A percentile compares a stretch with the other conserved stretches of the same genome.
These are phyloP conservation scores for Lippia alba DNA, from an alignment of 305 asterid species.

Conservation along the genomic window DNA sequence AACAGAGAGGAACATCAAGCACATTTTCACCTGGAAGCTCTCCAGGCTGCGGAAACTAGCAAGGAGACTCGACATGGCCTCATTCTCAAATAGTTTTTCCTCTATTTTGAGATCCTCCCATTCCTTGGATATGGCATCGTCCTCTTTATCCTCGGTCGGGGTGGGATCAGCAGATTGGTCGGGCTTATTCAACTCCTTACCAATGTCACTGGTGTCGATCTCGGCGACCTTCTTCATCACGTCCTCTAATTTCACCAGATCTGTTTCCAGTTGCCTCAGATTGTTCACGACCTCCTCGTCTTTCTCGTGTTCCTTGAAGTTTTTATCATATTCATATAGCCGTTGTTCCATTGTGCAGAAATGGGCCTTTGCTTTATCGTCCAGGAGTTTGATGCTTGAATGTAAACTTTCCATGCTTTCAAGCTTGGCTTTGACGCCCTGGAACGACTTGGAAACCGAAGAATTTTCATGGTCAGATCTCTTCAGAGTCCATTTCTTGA, in stretches of 20 bases:
- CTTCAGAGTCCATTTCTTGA: neutral
- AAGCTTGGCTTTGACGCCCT: neutral
- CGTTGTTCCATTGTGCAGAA: neutral
- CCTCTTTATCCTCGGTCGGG: neutral
- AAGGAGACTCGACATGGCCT: neutral
- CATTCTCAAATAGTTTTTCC: neutral
- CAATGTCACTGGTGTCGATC: neutral
- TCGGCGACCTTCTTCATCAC: neutral
- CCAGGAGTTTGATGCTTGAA: neutral
- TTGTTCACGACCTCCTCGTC: too few relatives aligned
- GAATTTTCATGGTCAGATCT: neutral
- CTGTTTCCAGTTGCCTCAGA: too few relatives aligned
- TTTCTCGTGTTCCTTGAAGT: too few relatives aligned
- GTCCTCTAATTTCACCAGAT: too few relatives aligned
- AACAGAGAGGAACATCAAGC: slow-evolving; percentile 20
- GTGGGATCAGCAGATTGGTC: neutral
- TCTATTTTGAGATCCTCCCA: slow-evolving; percentile 6
- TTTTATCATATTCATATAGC: too few relatives aligned
- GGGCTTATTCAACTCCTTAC: neutral
- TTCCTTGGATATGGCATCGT: neutral
- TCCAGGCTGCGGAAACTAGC: slow-evolving; percentile 1
- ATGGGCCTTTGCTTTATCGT: neutral
- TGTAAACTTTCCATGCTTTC: neutral
- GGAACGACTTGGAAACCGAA: neutral
- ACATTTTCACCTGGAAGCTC: slow-evolving; percentile 4